phyloP scores from a whole-genome alignment of 176 grass and related monocot species.

The Triticum dicoccoides region DNA sequence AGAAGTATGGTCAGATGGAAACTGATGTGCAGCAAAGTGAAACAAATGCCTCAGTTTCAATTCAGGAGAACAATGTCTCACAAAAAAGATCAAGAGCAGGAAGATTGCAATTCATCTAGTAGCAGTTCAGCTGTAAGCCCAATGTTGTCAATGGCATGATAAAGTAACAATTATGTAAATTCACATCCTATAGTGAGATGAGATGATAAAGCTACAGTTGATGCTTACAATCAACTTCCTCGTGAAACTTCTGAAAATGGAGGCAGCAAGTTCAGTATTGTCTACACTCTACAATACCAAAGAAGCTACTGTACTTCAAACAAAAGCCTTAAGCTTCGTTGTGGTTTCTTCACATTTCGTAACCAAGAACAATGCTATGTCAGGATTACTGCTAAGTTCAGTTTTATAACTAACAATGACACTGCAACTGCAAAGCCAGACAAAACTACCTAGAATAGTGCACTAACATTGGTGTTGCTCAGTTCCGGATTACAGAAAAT shows the following conservation, averaged over 20 bases:
- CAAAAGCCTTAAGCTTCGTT: too few relatives aligned
- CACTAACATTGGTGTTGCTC: too few relatives aligned
- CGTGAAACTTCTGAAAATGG: background rate
- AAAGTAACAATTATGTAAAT: background rate
- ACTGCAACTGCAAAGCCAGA: too few relatives aligned
- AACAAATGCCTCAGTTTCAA: background rate
- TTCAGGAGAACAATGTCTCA: background rate
- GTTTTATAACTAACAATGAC: too few relatives aligned
- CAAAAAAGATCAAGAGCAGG: background rate
- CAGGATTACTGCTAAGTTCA: too few relatives aligned
- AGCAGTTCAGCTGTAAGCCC: background rate
- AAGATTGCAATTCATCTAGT: background rate
- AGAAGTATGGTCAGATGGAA: background rate
- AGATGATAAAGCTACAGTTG: background rate
- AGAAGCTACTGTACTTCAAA: too few relatives aligned
- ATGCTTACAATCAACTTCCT: background rate
- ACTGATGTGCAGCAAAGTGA: background rate
- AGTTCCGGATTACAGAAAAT: too few relatives aligned
- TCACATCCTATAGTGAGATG: background rate
- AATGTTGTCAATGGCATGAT: background rate
- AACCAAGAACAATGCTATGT: too few relatives aligned
- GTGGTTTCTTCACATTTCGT: too few relatives aligned
- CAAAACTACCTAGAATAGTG: too few relatives aligned
- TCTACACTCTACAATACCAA: too few relatives aligned
- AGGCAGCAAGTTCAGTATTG: background rate